phyloP scores from a whole-genome alignment of 2,329 filamentous ascomycete species.

The Torrubiellomyces zombiae region DNA sequence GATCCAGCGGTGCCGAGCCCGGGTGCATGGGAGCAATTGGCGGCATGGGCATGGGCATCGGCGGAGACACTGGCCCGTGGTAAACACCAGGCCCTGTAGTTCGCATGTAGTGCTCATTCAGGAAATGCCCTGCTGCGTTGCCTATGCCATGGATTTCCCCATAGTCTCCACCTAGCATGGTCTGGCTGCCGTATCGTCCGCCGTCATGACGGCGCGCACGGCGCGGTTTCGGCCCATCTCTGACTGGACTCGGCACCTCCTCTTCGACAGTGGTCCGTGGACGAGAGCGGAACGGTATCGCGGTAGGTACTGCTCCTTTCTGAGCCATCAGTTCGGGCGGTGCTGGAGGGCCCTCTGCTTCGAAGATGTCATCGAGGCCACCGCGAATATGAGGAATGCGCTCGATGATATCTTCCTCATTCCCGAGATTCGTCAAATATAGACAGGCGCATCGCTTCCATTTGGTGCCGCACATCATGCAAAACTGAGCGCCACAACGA shows the following conservation, averaged over 20 bases:
- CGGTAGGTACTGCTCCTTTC: constrained; percentile 3
- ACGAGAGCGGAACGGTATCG: constrained; percentile 10
- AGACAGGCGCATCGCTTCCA: constrained; percentile 78
- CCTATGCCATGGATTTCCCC: constrained; percentile 26
- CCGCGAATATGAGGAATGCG: constrained; percentile 19
- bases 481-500: constrained; percentile 70
- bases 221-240: too few species aligned
- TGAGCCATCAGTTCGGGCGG: constrained; percentile 13
- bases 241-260: too few species aligned
- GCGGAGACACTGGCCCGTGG: constrained; percentile 1
- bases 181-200: too few species aligned
- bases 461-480: constrained; percentile 65
- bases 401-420: constrained; percentile 35
- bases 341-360: constrained; percentile 10
- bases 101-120: constrained; percentile 46
- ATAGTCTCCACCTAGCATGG: constrained; percentile 13
- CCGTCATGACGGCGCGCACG: too few species aligned
- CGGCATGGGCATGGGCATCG: constrained; percentile 3
- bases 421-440: too few species aligned
- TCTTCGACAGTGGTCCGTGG: too few species aligned
- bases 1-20: too few species aligned
- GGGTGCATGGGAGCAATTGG: too few species aligned
- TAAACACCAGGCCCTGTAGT: too few species aligned
- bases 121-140: constrained; percentile 38
- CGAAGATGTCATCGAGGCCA: constrained; percentile 7